Evolutionary conservation across 2,329 filamentous ascomycete genomes (phyloP).

Genomic region (Alternaria angustiovoidea): DNA sequence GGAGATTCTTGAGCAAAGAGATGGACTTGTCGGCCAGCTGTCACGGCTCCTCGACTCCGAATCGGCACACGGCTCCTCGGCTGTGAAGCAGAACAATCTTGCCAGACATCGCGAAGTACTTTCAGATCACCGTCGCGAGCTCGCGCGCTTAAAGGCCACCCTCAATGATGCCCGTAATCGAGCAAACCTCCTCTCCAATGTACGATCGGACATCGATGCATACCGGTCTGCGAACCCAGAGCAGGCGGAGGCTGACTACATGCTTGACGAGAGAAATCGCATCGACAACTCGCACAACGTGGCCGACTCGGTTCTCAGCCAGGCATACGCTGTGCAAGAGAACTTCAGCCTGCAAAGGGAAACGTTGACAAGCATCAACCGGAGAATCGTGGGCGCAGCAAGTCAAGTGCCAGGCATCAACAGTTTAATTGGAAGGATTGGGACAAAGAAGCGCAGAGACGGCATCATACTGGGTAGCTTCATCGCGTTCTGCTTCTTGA

Average conservation of each 20-base stretch:
- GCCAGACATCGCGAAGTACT: constrained; percentile 90
- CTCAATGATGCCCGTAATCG: constrained; percentile 83
- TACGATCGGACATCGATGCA: constrained; percentile 89
- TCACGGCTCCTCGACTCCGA: constrained; percentile 92
- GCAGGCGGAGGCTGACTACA: constrained; percentile 91
- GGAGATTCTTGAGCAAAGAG: constrained; percentile 88
- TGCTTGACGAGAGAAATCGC: constrained; percentile 86
- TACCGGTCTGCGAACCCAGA: constrained; percentile 85
- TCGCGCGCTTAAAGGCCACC: constrained; percentile 74
- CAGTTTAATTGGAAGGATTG: constrained; percentile 88
- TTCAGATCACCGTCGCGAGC: constrained; percentile 83
- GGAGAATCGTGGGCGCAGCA: constrained; percentile 87
- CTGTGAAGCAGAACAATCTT: constrained; percentile 96
- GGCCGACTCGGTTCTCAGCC: constrained; percentile 88
- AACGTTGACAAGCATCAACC: constrained; percentile 85
- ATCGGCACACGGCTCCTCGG: constrained; percentile 83
- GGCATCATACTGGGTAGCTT: constrained; percentile 92
- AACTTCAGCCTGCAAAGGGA: constrained; percentile 88
- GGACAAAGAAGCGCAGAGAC: constrained; percentile 92
- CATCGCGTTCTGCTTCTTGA: constrained; percentile 88
- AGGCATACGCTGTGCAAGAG: constrained; percentile 97
- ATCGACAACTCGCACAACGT: constrained; percentile 91
- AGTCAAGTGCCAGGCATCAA: constrained; percentile 94
- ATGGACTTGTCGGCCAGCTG: constrained; percentile 81
- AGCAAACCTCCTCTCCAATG: constrained; percentile 87